phyloP scores from a whole-genome alignment of 2,329 filamentous ascomycete genomes.

The Aspergillus pseudotamarii region DNA sequence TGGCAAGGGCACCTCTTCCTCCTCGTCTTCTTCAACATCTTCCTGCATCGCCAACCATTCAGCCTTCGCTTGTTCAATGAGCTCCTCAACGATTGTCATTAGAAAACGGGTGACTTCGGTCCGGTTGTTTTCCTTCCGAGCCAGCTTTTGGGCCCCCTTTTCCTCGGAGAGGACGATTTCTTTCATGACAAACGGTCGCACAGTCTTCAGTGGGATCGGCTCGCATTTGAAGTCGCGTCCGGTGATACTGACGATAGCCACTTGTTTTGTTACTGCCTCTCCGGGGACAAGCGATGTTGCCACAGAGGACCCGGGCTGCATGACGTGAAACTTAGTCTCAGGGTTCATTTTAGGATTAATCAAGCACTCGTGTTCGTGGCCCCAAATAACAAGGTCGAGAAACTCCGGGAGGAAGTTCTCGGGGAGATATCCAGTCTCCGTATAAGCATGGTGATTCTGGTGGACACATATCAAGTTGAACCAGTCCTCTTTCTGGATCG shows the following conservation, averaged over 20 bases:
- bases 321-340: slow-evolving; percentile 90
- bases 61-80: slow-evolving; percentile 81
- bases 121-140: slow-evolving; percentile 80
- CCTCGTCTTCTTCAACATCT: slow-evolving; percentile 59
- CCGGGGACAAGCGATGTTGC: slow-evolving; percentile 89
- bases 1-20: slow-evolving; percentile 70
- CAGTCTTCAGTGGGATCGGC: slow-evolving; percentile 80
- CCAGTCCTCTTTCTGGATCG: slow-evolving; percentile 81
- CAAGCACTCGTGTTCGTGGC: slow-evolving; percentile 94
- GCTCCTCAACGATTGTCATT: slow-evolving; percentile 75
- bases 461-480: slow-evolving; percentile 96
- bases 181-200: slow-evolving; percentile 85
- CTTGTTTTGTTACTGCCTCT: slow-evolving; percentile 88
- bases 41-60: slow-evolving; percentile 82
- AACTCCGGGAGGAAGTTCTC: slow-evolving; percentile 92
- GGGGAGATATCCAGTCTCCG: slow-evolving; percentile 88
- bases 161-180: slow-evolving; percentile 80
- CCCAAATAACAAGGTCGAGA: slow-evolving; percentile 91
- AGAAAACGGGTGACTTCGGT: slow-evolving; percentile 77
- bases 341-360: slow-evolving; percentile 83
- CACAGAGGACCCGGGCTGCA: slow-evolving; percentile 95
- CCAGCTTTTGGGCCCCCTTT: slow-evolving; percentile 73
- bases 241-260: slow-evolving; percentile 80
- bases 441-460: slow-evolving; percentile 93
- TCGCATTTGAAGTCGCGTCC: slow-evolving; percentile 80